Percentiles rank a stretch among this genome's conserved stretches.
These are phyloP conservation scores for Phanerochaete carnosa DNA, from an alignment of 768 basidiomycete species.

Conservation along the genomic window DNA sequence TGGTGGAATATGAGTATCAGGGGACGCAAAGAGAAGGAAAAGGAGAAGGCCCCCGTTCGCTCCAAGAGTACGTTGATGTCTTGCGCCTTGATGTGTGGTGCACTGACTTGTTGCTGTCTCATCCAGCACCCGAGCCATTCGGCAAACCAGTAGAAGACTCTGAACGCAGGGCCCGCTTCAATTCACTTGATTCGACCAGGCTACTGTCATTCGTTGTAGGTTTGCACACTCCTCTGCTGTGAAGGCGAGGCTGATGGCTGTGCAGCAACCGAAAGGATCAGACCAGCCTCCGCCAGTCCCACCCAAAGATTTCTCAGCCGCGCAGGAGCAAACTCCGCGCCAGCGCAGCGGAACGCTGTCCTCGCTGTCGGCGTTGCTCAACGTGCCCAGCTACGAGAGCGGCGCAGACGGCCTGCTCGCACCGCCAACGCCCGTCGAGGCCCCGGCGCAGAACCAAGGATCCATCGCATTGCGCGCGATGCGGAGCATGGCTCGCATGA, in stretches of 20 bases:
- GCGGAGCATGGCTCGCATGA: conserved; percentile 70
- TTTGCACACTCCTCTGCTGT: neutral
- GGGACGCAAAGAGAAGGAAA: conserved; percentile 72
- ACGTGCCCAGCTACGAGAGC: neutral
- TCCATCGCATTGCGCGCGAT: conserved; percentile 80
- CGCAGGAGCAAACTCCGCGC: neutral
- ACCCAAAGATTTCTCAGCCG: neutral
- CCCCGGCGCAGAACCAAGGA: conserved; percentile 31
- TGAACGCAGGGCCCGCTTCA: conserved; percentile 48
- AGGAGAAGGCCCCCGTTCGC: conserved; percentile 38
- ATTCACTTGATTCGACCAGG: conserved; percentile 50
- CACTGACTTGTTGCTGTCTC: conserved; percentile 1
- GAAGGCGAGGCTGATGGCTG: neutral
- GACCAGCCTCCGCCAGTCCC: neutral
- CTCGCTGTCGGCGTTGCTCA: neutral
- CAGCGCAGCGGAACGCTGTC: neutral
- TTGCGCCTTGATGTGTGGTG: neutral
- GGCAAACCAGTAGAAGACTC: conserved; percentile 15
- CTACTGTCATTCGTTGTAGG: neutral
- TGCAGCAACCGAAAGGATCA: too few relatives aligned
- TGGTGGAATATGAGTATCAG: conserved; percentile 75
- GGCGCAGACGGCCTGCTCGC: conserved; percentile 12
- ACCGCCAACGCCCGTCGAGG: conserved; percentile 15
- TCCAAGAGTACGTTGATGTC: conserved; percentile 37
- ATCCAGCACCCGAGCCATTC: conserved; percentile 46